Conservation (phyloP, 2,329 filamentous ascomycete species). For the Fusarium staphyleae region DNA sequence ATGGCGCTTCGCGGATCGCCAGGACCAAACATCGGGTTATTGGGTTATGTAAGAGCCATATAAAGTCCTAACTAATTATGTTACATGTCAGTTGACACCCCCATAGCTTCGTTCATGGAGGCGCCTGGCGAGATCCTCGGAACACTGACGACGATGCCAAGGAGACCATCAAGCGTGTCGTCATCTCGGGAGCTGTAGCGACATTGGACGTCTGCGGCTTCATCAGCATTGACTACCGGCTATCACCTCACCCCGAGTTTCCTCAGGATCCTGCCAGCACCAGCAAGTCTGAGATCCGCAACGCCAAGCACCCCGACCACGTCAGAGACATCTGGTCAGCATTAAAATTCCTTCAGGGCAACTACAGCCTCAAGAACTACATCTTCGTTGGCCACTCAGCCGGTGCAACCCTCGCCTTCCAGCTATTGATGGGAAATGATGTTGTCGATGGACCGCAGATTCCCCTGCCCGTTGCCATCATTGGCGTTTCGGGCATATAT, state of each 20-base stretch:
- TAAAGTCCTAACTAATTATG: not conserved
- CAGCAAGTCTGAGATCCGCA: slow-evolving; percentile 45
- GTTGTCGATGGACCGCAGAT: slow-evolving; percentile 41
- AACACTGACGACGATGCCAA: slow-evolving; percentile 55
- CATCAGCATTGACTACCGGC: slow-evolving; percentile 69
- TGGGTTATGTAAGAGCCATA: slow-evolving; percentile 49
- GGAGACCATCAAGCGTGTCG: slow-evolving; percentile 53
- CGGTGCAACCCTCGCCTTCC: slow-evolving; percentile 69
- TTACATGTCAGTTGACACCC: slow-evolving; percentile 14
- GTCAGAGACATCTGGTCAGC: slow-evolving; percentile 63
- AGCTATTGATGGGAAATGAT: slow-evolving; percentile 59
- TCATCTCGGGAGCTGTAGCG: slow-evolving; percentile 40
- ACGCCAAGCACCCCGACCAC: slow-evolving; percentile 65
- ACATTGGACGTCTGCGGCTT: slow-evolving; percentile 61
- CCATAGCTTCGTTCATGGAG: slow-evolving; percentile 65
- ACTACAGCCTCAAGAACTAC: slow-evolving; percentile 59
- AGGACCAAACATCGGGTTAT: slow-evolving; percentile 31
- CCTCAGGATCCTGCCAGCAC: slow-evolving; percentile 46
- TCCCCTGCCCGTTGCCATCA: slow-evolving; percentile 58
- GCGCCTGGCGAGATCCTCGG: slow-evolving; percentile 67
- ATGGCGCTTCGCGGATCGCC: slow-evolving; percentile 48
- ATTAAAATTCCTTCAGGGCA: slow-evolving; percentile 55
- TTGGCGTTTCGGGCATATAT: slow-evolving; percentile 72
- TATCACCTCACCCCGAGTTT: slow-evolving; percentile 59
- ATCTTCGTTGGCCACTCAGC: slow-evolving; percentile 69